These are phyloP conservation scores for Aspergillus vadensis DNA, from an alignment of 2,329 filamentous ascomycete species.

Conservation along the genomic window DNA sequence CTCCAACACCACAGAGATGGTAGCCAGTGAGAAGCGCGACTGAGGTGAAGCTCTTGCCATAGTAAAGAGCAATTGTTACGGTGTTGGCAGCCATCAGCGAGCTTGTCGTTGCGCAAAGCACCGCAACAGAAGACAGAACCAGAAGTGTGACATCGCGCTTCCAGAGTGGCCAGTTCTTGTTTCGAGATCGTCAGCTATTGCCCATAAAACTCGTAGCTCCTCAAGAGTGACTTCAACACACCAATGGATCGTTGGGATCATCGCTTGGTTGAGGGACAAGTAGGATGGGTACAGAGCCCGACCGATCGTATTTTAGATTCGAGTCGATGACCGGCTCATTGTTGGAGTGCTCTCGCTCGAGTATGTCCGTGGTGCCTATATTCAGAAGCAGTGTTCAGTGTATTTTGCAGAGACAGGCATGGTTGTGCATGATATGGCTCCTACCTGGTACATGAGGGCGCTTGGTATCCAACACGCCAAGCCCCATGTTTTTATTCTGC, in stretches of 20 bases:
- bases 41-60: slow-evolving; percentile 67
- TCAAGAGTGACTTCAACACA: slow-evolving; percentile 35
- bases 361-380: slow-evolving; percentile 57
- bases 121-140: slow-evolving; percentile 74
- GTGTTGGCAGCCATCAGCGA: slow-evolving; percentile 89
- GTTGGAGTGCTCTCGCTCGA: slow-evolving; percentile 56
- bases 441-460: slow-evolving; percentile 74
- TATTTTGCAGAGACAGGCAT: neutral
- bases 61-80: slow-evolving; percentile 70
- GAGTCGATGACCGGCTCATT: slow-evolving; percentile 37
- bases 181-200: neutral
- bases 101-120: slow-evolving; percentile 81
- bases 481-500: slow-evolving; percentile 57
- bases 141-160: slow-evolving; percentile 77
- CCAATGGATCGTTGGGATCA: slow-evolving; percentile 84
- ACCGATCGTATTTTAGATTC: slow-evolving; percentile 71
- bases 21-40: slow-evolving; percentile 84
- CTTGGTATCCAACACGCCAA: slow-evolving; percentile 69
- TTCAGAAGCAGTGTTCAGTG: neutral
- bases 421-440: slow-evolving; percentile 18
- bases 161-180: slow-evolving; percentile 81
- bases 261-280: slow-evolving; percentile 89
- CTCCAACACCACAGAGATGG: slow-evolving; percentile 78
- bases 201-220: neutral
- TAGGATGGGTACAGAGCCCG: slow-evolving; percentile 69